Conservation (phyloP, 306 rosid species). For the Pterocarpus macrocarpus region DNA sequence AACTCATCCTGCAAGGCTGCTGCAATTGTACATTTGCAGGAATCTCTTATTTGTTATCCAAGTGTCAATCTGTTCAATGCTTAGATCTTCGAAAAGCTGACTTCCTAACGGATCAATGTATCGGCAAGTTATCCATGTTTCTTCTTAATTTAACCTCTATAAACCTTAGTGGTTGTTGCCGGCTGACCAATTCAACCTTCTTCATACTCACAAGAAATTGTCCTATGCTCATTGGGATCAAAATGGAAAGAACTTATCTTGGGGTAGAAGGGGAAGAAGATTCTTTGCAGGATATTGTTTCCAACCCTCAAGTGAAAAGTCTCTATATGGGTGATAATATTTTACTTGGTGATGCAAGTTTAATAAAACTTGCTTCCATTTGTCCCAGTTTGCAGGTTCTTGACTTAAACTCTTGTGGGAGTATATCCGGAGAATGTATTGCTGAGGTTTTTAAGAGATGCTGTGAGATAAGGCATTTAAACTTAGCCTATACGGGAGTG, state of each 20-base stretch:
- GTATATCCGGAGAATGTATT: constrained; percentile 58
- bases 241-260: constrained; percentile 64
- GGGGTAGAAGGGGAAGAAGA: constrained; percentile 47
- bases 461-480: constrained; percentile 59
- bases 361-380: constrained; percentile 51
- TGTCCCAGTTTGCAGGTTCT: constrained; percentile 68
- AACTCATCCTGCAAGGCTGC: constrained; percentile 64
- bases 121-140: constrained; percentile 59
- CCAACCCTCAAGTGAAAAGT: constrained; percentile 53
- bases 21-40: constrained; percentile 60
- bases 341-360: constrained; percentile 44
- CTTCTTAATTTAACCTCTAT: constrained; percentile 61
- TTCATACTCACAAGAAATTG: constrained; percentile 66
- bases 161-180: constrained; percentile 60
- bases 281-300: constrained; percentile 19
- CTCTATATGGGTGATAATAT: constrained; percentile 58
- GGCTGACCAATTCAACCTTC: constrained; percentile 64
- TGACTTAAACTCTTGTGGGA: constrained; percentile 56
- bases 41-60: constrained; percentile 55
- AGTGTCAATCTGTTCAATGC: constrained; percentile 57
- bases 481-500: constrained; percentile 44
- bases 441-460: constrained; percentile 61
- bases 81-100: constrained; percentile 60
- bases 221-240: constrained; percentile 57
- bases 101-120: constrained; percentile 62